Evolutionary conservation across 2,329 filamentous ascomycete genomes (phyloP), one percentile per base, ranked within the genome.

Genomic region (Hypoxylon sp.): DNA sequence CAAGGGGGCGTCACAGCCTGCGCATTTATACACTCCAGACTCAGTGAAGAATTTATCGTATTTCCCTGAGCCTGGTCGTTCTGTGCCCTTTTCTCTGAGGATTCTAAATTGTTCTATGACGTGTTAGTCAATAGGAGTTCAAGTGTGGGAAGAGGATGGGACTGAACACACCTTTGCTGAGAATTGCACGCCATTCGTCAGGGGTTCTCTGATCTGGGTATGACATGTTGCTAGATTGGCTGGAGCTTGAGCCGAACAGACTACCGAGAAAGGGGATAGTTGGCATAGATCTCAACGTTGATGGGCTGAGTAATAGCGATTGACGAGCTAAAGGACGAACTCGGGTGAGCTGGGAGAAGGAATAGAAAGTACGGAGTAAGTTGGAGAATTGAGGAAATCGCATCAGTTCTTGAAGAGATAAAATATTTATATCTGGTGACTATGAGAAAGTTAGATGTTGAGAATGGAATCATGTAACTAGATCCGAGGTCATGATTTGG

Each of bases 91-190:
- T 80, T 97, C 85, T 71, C 96, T 92, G 61, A 99, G 89, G 78
- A 99, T 88, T 72, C 93, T 93, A 85, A 98, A 99, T 86, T 99
- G 96, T 77, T 98, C 95, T 97, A 75, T n/a, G 48, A 30, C 20
- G 20, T 20, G 30, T 42, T 13, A 3, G 27, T 69, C 67, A 63
- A 70, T 56, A 44, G n/a, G 25, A 59, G 59, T 75, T 33, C 71
- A 72, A 11, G 33, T 40, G 50, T 27, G 13, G 50, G 33, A 44
- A 22, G n/a, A 42, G 27, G 20, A 22, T 3, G 33, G 31, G 22
- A 17, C 31, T 44, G 31, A 11, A 31, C 51, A 59, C 79, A 85
- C 83, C 81, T 75, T 83, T 83, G 73, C 85, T 94, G 60, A 99
- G 84, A 65, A 97, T 88, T 7, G 95, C 92, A 73, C 90, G 91